Percentiles rank a stretch among this genome's conserved stretches.
Conservation (phyloP, 805 yeast genomes). For the Spathaspora arborariae region DNA sequence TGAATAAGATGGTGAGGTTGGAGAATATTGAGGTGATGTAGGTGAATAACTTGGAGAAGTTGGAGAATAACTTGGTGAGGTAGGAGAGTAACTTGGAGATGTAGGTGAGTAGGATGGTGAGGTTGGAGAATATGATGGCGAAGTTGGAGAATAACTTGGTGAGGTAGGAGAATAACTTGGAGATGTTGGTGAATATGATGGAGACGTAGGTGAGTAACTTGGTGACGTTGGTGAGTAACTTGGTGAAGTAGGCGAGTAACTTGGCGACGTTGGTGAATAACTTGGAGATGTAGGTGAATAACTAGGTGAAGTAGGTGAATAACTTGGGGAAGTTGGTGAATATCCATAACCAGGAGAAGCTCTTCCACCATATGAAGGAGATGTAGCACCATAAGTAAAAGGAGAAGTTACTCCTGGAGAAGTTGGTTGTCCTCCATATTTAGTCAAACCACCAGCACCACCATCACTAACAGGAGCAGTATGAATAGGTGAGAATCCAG, state of each 20-base stretch:
- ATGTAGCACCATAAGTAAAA: constrained; percentile 46
- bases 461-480: constrained; percentile 75
- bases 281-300: constrained; percentile 62
- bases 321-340: constrained; percentile 76
- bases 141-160: constrained; percentile 71
- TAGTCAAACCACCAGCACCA: constrained; percentile 78
- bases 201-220: constrained; percentile 73
- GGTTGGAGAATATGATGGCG: constrained; percentile 79
- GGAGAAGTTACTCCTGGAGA: constrained; percentile 54
- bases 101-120: constrained; percentile 67
- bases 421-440: constrained; percentile 69
- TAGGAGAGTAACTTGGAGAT: constrained; percentile 62
- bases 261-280: constrained; percentile 71
- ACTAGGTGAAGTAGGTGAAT: constrained; percentile 73
- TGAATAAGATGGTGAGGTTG: constrained; percentile 73
- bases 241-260: constrained; percentile 49
- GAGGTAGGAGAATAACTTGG: constrained; percentile 71
- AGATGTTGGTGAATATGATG: constrained; percentile 74
- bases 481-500: constrained; percentile 91
- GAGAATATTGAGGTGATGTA: constrained; percentile 70
- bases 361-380: constrained; percentile 50
- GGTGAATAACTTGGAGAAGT: constrained; percentile 57
- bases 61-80: constrained; percentile 61
- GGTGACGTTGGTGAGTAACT: constrained; percentile 64
- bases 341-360: constrained; percentile 61